Evolutionary conservation across 2,329 filamentous ascomycete species (phyloP).

Genomic region (Penicillium sp.): DNA sequence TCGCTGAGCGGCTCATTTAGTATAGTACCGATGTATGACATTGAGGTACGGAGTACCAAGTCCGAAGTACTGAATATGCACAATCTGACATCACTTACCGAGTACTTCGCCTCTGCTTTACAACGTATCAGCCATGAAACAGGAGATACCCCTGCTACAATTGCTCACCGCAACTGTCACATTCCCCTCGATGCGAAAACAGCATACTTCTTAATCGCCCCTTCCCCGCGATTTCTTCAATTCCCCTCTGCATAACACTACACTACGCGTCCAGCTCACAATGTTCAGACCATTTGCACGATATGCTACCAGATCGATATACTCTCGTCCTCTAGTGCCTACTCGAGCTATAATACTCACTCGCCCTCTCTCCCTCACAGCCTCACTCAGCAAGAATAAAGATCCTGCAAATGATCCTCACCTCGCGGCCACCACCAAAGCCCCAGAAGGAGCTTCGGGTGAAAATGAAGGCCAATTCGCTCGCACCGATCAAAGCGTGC

Average conservation of each 20-base stretch:
- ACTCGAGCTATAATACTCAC: slow-evolving; percentile 18
- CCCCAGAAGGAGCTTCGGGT: slow-evolving; percentile 31
- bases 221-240: not conserved
- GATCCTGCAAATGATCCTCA: slow-evolving; percentile 29
- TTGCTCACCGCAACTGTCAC: slow-evolving; percentile 12
- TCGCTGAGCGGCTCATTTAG: too few species aligned
- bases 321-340: not conserved
- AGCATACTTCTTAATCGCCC: not conserved
- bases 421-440: slow-evolving; percentile 31
- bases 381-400: slow-evolving; percentile 24
- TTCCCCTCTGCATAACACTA: not conserved
- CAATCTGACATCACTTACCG: not conserved
- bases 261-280: not conserved
- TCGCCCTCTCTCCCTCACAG: slow-evolving; percentile 34
- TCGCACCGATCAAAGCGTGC: slow-evolving; percentile 76
- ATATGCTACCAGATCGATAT: slow-evolving; percentile 27
- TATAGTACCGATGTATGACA: too few species aligned
- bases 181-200: slow-evolving; percentile 3
- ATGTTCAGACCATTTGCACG: slow-evolving; percentile 35
- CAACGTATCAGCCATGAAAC: not conserved
- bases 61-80: not conserved
- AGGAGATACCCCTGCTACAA: not conserved
- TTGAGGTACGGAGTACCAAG: not conserved
- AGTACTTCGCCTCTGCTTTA: too few species aligned
- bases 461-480: slow-evolving; percentile 68